A percentile compares a stretch with the other conserved stretches of the same genome.
Conservation (phyloP, 1,139 yeast genomes). For the Hemisphaericaspora subhashii region DNA sequence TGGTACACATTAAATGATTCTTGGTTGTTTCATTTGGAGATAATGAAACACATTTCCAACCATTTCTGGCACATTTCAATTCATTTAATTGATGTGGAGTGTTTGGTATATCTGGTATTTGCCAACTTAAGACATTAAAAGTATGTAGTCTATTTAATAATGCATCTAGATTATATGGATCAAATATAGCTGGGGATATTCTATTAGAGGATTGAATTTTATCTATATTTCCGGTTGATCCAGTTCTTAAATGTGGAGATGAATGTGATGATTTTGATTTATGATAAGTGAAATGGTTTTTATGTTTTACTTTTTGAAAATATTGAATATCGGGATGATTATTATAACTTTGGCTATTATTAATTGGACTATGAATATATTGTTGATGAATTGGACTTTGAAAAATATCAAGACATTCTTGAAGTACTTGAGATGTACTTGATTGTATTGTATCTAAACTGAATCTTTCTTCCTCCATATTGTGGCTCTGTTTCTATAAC, state of each 20-base stretch:
- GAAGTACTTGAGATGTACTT: conserved; percentile 30
- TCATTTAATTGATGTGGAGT: conserved; percentile 24
- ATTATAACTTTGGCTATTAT: conserved; percentile 6
- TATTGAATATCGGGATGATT: conserved; percentile 43
- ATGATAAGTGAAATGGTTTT: conserved; percentile 41
- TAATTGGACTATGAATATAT: conserved; percentile 10
- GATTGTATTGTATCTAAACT: conserved; percentile 13
- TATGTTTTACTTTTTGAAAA: conserved; percentile 35
- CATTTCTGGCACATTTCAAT: conserved; percentile 40
- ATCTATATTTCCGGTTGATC: too few species aligned
- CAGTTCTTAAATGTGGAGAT: too few species aligned
- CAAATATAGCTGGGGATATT: conserved; percentile 30
- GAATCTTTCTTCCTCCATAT: conserved; percentile 1
- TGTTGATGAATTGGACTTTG: conserved; percentile 21
- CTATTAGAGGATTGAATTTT: too few species aligned
- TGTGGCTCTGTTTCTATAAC: not conserved
- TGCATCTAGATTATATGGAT: conserved; percentile 33
- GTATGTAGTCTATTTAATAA: conserved; percentile 31
- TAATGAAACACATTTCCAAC: conserved; percentile 42
- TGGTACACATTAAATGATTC: conserved; percentile 36
- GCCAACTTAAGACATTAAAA: conserved; percentile 39
- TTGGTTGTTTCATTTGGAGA: conserved; percentile 22
- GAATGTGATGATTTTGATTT: conserved; percentile 25
- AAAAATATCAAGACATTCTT: conserved; percentile 29
- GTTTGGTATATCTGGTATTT: conserved; percentile 21